Conservation (phyloP, 306 rosid species). For the Cucumis hystrix region DNA sequence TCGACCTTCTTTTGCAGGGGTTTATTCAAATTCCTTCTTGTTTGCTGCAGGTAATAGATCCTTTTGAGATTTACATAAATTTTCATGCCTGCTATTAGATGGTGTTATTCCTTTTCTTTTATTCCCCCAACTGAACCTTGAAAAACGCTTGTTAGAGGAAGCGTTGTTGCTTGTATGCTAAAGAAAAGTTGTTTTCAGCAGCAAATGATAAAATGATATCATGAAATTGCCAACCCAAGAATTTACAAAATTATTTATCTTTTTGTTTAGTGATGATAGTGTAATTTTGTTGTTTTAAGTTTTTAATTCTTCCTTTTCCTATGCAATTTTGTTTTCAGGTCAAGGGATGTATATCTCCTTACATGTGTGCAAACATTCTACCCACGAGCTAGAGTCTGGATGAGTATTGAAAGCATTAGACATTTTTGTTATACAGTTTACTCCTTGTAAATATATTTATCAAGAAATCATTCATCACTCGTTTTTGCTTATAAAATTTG, state of each 20-base stretch:
- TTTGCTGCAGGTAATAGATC: constrained; percentile 57
- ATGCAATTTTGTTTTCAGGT: constrained; percentile 37
- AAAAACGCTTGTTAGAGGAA: no score
- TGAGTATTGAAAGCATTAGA: background rate
- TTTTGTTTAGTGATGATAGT: background rate
- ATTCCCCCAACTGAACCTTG: background rate
- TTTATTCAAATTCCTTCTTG: constrained; percentile 68
- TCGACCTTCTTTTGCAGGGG: constrained; percentile 69
- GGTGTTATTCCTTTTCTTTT: background rate
- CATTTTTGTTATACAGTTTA: background rate
- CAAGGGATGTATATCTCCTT: constrained; percentile 65
- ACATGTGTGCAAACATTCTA: constrained; percentile 45
- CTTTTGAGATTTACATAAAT: background rate
- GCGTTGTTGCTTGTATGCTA: no score
- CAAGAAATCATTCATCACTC: background rate
- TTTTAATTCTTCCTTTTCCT: constrained; percentile 4
- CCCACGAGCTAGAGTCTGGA: constrained; percentile 24
- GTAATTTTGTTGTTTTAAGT: background rate
- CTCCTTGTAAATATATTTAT: background rate
- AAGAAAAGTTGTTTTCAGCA: no score
- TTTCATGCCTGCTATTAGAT: background rate
- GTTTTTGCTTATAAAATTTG: background rate
- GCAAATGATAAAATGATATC: no score
- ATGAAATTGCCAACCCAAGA: no score
- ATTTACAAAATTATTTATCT: no score